Conservation (phyloP, 192 early-diverging fungal species). For the Backusella westeae region DNA sequence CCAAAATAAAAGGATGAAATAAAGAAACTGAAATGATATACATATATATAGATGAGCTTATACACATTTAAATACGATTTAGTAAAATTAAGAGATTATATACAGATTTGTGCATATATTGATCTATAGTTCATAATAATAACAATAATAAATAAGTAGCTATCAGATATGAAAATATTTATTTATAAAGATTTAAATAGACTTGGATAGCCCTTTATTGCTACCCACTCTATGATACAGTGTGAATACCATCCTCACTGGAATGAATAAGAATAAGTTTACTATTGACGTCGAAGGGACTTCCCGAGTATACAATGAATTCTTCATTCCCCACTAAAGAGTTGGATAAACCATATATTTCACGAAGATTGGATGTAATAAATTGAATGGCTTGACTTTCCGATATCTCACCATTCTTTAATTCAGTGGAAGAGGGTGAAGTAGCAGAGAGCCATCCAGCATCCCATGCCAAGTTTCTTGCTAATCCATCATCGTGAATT, state of each 20-base stretch:
- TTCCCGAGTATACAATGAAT: conserved; percentile 62
- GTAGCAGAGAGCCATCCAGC: conserved; percentile 65
- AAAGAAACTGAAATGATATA: not conserved
- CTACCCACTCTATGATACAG: not conserved
- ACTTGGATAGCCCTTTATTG: not conserved
- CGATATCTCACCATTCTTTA: conserved; percentile 35
- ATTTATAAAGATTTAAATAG: not conserved
- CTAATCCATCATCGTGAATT: conserved; percentile 46
- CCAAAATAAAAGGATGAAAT: not conserved
- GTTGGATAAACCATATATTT: conserved; percentile 54
- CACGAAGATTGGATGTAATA: conserved; percentile 68
- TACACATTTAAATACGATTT: not conserved
- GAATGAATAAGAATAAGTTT: conserved; percentile 17
- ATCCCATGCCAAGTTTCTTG: conserved; percentile 72
- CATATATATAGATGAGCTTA: not conserved
- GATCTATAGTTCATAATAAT: not conserved
- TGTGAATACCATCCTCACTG: not conserved
- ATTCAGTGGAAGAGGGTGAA: conserved; percentile 12
- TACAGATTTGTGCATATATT: conserved; percentile 41
- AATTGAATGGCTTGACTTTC: conserved; percentile 66
- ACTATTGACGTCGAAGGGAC: conserved; percentile 62
- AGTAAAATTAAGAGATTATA: conserved; percentile 74
- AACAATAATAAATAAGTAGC: not conserved
- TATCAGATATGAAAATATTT: not conserved
- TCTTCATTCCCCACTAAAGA: conserved; percentile 29